These are phyloP conservation scores for Geotrichum phurueaensis DNA, from an alignment of 1,139 yeast genomes.

Conservation along the genomic window DNA sequence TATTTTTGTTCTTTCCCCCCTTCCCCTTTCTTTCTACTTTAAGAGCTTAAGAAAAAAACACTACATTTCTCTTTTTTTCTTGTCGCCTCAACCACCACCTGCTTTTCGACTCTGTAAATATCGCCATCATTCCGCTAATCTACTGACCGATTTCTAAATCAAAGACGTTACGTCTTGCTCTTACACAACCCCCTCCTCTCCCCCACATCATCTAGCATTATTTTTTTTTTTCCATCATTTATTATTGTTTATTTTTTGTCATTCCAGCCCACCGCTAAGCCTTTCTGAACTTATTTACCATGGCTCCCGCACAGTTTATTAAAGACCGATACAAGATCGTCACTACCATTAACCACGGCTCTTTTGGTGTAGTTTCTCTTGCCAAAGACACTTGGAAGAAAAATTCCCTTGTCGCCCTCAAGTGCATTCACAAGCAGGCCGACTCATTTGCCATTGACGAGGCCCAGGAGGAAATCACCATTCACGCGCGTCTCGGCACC, in stretches of 20 bases:
- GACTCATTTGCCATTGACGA: slow-evolving; percentile 38
- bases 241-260: neutral
- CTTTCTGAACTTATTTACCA: neutral
- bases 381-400: slow-evolving; percentile 60
- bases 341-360: slow-evolving; percentile 82
- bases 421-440: slow-evolving; percentile 51
- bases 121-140: neutral
- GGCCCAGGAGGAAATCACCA: slow-evolving; percentile 72
- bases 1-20: slow-evolving; percentile 3
- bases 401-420: slow-evolving; percentile 68
- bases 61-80: neutral
- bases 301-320: slow-evolving; percentile 26
- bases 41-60: slow-evolving; percentile 1
- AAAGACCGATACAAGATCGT: slow-evolving; percentile 62
- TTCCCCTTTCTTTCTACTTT: slow-evolving; percentile 1
- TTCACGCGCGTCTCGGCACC: slow-evolving; percentile 60
- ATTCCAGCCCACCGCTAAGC: neutral
- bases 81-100: neutral
- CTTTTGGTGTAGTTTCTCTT: slow-evolving; percentile 84
- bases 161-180: neutral
- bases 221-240: neutral
- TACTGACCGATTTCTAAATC: neutral
- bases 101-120: slow-evolving; percentile 2
- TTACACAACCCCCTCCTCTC: neutral
- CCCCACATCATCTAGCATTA: slow-evolving; percentile 4